Evolutionary conservation across 1,284 basidiomycete genomes (phyloP).

Genomic region (Sanghuangporus baumii): DNA sequence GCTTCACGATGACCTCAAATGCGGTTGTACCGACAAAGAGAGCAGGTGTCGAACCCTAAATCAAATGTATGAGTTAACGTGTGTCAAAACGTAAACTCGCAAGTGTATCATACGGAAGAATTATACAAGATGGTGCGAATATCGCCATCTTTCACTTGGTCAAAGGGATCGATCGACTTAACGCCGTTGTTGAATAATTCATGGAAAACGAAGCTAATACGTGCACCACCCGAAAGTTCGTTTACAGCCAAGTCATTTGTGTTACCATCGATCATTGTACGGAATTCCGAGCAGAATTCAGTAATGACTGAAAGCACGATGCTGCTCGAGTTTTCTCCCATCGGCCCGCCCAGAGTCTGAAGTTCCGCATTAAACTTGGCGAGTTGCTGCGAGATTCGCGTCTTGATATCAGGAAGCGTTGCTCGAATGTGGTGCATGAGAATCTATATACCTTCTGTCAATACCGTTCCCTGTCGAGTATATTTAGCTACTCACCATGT

Average conservation of each 20-base stretch:
- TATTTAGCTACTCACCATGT: constrained; percentile 60
- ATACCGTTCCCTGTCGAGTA: background rate
- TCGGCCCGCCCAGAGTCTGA: constrained; percentile 76
- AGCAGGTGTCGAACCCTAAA: constrained; percentile 88
- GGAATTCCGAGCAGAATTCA: constrained; percentile 95
- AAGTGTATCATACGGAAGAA: constrained; percentile 66
- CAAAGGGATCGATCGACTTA: constrained; percentile 94
- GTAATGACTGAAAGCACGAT: constrained; percentile 94
- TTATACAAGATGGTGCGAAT: constrained; percentile 96
- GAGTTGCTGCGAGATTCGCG: constrained; percentile 82
- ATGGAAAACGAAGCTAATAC: constrained; percentile 98
- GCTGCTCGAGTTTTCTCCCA: constrained; percentile 86
- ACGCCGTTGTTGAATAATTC: constrained; percentile 97
- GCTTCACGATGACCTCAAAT: constrained; percentile 97
- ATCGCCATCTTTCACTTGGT: constrained; percentile 97
- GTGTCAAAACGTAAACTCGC: background rate
- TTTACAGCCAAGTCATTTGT: constrained; percentile 92
- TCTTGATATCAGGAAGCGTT: constrained; percentile 96
- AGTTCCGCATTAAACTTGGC: constrained; percentile 87
- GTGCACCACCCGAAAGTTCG: constrained; percentile 94
- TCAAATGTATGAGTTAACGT: background rate
- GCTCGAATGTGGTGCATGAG: constrained; percentile 98
- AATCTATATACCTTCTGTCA: constrained; percentile 48
- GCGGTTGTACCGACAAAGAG: constrained; percentile 95
- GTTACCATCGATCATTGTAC: constrained; percentile 94